Evolutionary conservation across 2,329 filamentous ascomycete genomes (phyloP).

Genomic region (Trichoderma lentiforme): DNA sequence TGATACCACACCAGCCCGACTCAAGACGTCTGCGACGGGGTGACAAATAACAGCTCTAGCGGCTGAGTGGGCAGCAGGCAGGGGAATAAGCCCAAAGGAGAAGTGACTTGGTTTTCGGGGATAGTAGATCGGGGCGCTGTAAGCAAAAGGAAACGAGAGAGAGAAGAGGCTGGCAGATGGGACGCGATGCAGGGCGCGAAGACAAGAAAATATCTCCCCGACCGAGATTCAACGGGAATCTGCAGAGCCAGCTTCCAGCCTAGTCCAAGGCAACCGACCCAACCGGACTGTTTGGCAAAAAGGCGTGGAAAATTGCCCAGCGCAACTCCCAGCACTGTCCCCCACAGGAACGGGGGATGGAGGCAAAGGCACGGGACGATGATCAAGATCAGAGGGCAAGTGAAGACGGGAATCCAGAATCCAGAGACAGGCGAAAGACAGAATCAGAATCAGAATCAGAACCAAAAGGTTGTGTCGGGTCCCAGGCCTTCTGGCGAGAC

Average conservation of each 20-base stretch:
- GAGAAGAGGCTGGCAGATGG: not conserved
- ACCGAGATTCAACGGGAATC: not conserved
- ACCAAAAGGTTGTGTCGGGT: conserved; percentile 19
- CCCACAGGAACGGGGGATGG: conserved; percentile 3
- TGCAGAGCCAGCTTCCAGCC: conserved; percentile 15
- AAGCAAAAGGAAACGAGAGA: not conserved
- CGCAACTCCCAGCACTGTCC: conserved; percentile 12
- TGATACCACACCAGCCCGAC: conserved; percentile 20
- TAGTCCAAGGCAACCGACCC: conserved; percentile 16
- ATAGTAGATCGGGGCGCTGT: not conserved
- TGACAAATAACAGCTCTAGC: conserved; percentile 21
- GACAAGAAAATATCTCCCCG: conserved; percentile 12
- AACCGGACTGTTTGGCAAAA: not conserved
- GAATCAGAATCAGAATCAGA: not conserved
- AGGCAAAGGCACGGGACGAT: not conserved
- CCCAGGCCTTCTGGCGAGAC: conserved; percentile 13
- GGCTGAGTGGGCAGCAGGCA: conserved; percentile 8
- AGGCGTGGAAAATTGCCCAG: not conserved
- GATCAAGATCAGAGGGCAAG: not conserved
- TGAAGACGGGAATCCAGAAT: not conserved
- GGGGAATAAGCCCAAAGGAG: conserved; percentile 3
- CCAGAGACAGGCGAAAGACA: not conserved
- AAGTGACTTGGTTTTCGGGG: not conserved
- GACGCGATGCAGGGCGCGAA: conserved; percentile 9
- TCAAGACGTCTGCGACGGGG: conserved; percentile 21